Conservation (phyloP, 2,329 filamentous ascomycete genomes). For the Xylariales sp. region DNA sequence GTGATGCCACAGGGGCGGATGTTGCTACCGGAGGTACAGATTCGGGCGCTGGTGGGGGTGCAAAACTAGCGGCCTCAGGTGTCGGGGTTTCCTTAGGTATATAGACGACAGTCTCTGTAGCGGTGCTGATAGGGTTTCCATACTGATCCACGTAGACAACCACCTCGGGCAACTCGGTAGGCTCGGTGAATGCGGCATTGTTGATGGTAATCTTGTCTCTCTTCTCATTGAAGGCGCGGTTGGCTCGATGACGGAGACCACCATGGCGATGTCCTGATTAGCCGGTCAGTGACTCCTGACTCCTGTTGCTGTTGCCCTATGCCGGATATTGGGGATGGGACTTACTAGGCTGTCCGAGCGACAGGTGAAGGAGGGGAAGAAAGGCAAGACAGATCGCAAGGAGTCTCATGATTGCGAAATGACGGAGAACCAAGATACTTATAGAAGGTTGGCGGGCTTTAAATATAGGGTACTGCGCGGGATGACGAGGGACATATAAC, state of each 20-base stretch:
- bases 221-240: slow-evolving; percentile 41
- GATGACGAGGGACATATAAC: slow-evolving; percentile 39
- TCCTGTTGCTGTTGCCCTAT: background rate
- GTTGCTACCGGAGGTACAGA: slow-evolving; percentile 30
- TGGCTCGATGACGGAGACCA: slow-evolving; percentile 47
- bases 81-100: slow-evolving; percentile 39
- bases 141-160: slow-evolving; percentile 71
- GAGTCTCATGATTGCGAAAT: slow-evolving; percentile 57
- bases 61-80: slow-evolving; percentile 21
- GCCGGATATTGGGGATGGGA: slow-evolving; percentile 7
- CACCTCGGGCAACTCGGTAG: slow-evolving; percentile 59
- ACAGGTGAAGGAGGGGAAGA: slow-evolving; percentile 54
- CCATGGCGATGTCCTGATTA: slow-evolving; percentile 49
- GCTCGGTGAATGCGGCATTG: slow-evolving; percentile 52
- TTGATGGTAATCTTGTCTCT: slow-evolving; percentile 51
- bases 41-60: slow-evolving; percentile 23
- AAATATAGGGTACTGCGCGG: slow-evolving; percentile 35
- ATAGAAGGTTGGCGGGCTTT: slow-evolving; percentile 20
- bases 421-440: slow-evolving; percentile 22
- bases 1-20: slow-evolving; percentile 22
- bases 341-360: slow-evolving; percentile 56
- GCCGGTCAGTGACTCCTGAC: slow-evolving; percentile 28
- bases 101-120: slow-evolving; percentile 53
- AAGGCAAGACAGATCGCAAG: slow-evolving; percentile 52
- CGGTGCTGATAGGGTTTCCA: slow-evolving; percentile 62